Base-by-base conservation (phyloP, 352 stramenopile genomes). In the Globisporangium emineosum region DNA sequence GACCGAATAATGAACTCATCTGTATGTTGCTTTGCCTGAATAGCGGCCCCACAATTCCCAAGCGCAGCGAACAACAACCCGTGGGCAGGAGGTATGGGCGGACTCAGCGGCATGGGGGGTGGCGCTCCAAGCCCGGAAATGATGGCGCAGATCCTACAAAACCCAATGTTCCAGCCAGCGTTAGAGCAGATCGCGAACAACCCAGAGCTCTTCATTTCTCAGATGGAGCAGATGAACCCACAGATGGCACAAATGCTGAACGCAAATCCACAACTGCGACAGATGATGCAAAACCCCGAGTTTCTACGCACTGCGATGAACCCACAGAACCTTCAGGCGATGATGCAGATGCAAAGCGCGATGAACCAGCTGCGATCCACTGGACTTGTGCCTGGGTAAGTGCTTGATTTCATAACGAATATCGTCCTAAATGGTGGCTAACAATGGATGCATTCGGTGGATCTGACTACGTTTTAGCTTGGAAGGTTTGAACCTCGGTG, bases 261-360 rank as follows among this genome's bases (percentile, higher is more conserved):
- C 56, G 75, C 86, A 27, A 97, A 98, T 65, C 92, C 92, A 5
- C 83, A 94, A 67, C 78, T 95, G 74, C 81, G 89, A 43, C 70
- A 96, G 69, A 94, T 95, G 88, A 88, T 98, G 81, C 76, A 80
- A 61, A 96, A 96, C 72, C 89, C 89, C 5, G 82, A 94, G 37
- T 91, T 95, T 23, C 59, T 97, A 25, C 84, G 85, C 19, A 76
- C 85, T 25, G 90, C 90, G 63, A 89, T 94, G 78, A 95, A 97
- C 75, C 90, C 90, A 33, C 79, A 94, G 64, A 97, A 96, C 71
- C 69, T 97, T 17, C 89, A 97, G 68, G 90, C 90, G 17, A 94
- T 97, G 81, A 88, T 96, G 77, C 89, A 97, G 68, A 90, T 97
- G 81, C 90, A 97, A 66, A 83, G 68, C 52, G 86, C 86, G 13